phyloP scores from a whole-genome alignment of 495 filamentous ascomycete species.

The Lichenothelia convexa region DNA sequence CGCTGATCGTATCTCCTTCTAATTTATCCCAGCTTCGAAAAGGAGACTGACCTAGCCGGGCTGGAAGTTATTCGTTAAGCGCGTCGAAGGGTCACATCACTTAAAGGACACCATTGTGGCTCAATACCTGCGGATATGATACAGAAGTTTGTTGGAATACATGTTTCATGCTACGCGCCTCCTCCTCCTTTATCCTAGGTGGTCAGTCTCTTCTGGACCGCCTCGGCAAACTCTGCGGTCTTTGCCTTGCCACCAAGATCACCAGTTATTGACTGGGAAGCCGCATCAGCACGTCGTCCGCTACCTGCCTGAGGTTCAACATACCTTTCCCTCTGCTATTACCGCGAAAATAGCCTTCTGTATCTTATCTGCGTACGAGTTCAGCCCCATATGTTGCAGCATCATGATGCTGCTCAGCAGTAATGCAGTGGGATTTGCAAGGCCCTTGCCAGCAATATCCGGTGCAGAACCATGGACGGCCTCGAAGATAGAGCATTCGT shows the following conservation, averaged over 20 bases:
- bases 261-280: slow-evolving; percentile 53
- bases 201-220: slow-evolving; percentile 73
- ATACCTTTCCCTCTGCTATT: slow-evolving; percentile 54
- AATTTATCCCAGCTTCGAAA: no score
- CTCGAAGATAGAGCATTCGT: slow-evolving; percentile 98
- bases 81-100: no score
- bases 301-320: neutral
- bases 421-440: slow-evolving; percentile 89
- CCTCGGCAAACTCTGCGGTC: slow-evolving; percentile 77
- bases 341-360: slow-evolving; percentile 89
- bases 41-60: no score
- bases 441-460: slow-evolving; percentile 88
- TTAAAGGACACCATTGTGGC: no score
- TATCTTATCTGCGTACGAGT: slow-evolving; percentile 67
- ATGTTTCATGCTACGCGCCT: no score
- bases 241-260: slow-evolving; percentile 89
- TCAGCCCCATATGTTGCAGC: slow-evolving; percentile 93
- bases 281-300: slow-evolving; percentile 7
- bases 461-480: slow-evolving; percentile 96
- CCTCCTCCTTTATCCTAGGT: no score
- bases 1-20: no score
- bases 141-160: no score
- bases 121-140: no score
- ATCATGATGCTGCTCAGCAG: slow-evolving; percentile 93
- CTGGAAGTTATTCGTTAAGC: no score